These are phyloP conservation scores for Nannochloropsis salina DNA, from an alignment of 108 stramenopile genomes.

Conservation along the genomic window DNA sequence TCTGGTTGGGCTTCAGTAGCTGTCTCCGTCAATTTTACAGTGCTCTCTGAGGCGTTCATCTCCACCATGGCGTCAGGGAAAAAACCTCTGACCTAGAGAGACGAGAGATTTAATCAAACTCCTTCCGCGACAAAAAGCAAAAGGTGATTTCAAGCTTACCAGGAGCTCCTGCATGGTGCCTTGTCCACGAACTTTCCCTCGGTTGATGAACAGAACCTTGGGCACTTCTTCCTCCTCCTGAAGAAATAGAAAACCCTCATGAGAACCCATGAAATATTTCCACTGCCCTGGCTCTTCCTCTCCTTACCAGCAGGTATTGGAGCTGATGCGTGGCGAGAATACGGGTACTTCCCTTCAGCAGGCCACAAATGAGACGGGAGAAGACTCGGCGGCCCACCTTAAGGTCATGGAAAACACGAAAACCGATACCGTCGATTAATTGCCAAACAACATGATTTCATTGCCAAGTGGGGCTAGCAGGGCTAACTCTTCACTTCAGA, in stretches of 20 bases:
- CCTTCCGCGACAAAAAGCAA: too few relatives aligned
- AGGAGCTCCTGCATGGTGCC: neutral
- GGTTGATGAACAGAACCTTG: slow-evolving; percentile 8
- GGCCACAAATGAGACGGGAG: slow-evolving; percentile 23
- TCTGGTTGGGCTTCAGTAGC: too few relatives aligned
- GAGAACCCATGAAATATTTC: too few relatives aligned
- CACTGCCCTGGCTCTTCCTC: too few relatives aligned
- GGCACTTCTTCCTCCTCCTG: neutral
- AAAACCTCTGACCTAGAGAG: too few relatives aligned
- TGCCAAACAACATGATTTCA: neutral
- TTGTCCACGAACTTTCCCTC: neutral
- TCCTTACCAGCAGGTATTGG: neutral
- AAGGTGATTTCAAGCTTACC: neutral
- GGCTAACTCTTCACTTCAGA: neutral
- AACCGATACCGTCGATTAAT: neutral
- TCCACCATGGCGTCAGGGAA: too few relatives aligned
- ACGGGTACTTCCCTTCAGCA: neutral
- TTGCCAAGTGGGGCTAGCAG: neutral
- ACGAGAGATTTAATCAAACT: too few relatives aligned
- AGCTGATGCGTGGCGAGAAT: slow-evolving; percentile 18
- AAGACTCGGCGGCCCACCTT: slow-evolving; percentile 38
- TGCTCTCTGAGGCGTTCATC: too few relatives aligned
- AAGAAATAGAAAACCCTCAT: neutral
- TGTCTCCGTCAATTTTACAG: too few relatives aligned
- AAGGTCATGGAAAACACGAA: neutral